Conservation (phyloP, 106 monocot genomes). For the Dendrobium officinale region DNA sequence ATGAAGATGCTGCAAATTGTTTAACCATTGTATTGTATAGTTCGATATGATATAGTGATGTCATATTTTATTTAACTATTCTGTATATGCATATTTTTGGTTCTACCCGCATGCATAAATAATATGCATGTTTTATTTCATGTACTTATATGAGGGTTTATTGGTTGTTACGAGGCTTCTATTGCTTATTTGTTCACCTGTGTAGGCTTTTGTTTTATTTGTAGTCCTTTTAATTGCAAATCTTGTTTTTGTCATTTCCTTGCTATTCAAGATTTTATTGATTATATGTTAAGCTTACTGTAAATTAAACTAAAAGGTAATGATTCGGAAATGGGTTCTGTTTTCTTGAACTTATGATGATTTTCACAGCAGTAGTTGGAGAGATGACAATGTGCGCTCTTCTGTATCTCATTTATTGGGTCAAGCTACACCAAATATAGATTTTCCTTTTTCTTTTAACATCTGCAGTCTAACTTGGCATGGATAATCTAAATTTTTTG, state of each 20-base stretch:
- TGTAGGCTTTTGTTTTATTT: background rate
- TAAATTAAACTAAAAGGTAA: background rate
- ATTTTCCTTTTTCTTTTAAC: background rate
- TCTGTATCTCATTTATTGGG: background rate
- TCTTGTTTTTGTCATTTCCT: background rate
- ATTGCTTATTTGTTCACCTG: background rate
- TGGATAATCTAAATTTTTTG: background rate
- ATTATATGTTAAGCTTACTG: background rate
- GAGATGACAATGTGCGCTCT: background rate
- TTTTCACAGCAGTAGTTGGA: background rate
- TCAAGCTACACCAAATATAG: background rate
- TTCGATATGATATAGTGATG: background rate
- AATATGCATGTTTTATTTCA: background rate
- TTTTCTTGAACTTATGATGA: background rate
- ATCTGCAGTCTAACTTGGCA: background rate
- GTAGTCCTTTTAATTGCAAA: background rate
- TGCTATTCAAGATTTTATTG: background rate
- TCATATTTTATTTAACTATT: background rate
- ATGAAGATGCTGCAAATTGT: background rate
- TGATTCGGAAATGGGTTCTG: background rate
- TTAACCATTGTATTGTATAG: background rate
- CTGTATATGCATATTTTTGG: background rate
- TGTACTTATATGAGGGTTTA: background rate
- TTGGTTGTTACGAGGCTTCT: background rate
- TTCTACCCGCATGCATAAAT: background rate